Conservation (phyloP, 805 yeast genomes). For the Yarrowia osloensis region DNA sequence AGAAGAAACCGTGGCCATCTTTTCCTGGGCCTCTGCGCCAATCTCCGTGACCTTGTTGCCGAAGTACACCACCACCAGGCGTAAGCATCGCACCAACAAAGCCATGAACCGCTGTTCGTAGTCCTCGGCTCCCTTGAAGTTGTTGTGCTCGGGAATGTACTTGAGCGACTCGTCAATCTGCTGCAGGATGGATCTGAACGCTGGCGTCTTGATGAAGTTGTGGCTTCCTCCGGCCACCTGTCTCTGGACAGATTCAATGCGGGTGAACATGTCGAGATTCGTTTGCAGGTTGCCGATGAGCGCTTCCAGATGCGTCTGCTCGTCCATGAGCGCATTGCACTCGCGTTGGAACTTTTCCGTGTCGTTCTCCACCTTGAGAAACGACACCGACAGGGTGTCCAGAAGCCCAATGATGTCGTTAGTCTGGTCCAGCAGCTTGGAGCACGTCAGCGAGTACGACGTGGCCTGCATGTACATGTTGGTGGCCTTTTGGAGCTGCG, state of each 20-base stretch:
- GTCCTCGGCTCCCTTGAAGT: conserved; percentile 68
- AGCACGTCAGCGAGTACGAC: conserved; percentile 24
- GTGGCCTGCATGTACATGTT: conserved; percentile 22
- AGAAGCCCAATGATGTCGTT: conserved; percentile 38
- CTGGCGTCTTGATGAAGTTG: conserved; percentile 33
- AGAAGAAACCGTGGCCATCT: conserved; percentile 29
- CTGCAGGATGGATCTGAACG: conserved; percentile 55
- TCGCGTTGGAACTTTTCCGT: conserved; percentile 64
- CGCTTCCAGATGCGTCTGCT: conserved; percentile 48
- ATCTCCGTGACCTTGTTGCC: conserved; percentile 44
- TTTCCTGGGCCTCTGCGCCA: conserved; percentile 30
- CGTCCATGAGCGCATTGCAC: conserved; percentile 53
- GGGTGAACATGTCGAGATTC: conserved; percentile 63
- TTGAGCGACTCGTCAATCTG: conserved; percentile 67
- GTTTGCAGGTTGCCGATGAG: conserved; percentile 51
- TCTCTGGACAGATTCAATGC: conserved; percentile 58
- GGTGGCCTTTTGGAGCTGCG: not conserved
- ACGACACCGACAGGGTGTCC: conserved; percentile 51
- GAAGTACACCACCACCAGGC: conserved; percentile 70
- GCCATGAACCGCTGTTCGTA: conserved; percentile 76
- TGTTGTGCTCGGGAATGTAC: conserved; percentile 57
- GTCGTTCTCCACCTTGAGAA: conserved; percentile 60
- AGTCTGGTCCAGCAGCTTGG: conserved; percentile 26
- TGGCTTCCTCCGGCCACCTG: conserved; percentile 27
- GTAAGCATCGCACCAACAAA: conserved; percentile 77